A percentile compares a stretch with the other conserved stretches of the same genome.
These are phyloP conservation scores for Hymenoscyphus repandus DNA, from an alignment of 2,329 filamentous ascomycete genomes.

Conservation along the genomic window DNA sequence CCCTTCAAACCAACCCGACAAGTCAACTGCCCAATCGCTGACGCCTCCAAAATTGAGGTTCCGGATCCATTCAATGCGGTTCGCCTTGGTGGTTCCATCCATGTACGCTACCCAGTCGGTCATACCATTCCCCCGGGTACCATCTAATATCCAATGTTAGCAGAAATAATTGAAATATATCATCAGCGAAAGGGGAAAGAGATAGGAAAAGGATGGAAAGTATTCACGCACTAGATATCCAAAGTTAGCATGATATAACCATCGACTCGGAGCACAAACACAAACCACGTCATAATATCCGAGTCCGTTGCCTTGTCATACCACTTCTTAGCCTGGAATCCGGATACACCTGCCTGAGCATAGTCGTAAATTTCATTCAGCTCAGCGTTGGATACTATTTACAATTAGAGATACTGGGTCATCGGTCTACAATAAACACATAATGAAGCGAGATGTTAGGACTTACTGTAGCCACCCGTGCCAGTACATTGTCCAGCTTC, in stretches of 20 bases:
- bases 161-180: too few relatives aligned
- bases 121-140: too few relatives aligned
- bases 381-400: conserved; percentile 32
- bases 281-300: conserved; percentile 17
- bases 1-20: too few relatives aligned
- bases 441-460: too few relatives aligned
- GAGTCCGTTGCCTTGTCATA: background rate
- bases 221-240: background rate
- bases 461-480: conserved; percentile 30
- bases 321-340: background rate
- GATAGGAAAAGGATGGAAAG: background rate
- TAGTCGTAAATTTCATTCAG: conserved; percentile 27
- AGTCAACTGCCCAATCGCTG: conserved; percentile 33
- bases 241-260: conserved; percentile 2
- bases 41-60: conserved; percentile 27
- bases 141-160: too few relatives aligned
- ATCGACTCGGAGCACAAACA: conserved; percentile 19
- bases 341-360: background rate
- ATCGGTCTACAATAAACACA: too few relatives aligned
- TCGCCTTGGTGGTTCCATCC: conserved; percentile 19
- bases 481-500: conserved; percentile 28
- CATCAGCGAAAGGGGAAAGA: too few relatives aligned
- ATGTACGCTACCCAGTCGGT: conserved; percentile 28
- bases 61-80: conserved; percentile 20
- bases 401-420: too few relatives aligned